Base-by-base conservation (phyloP, 129 eudicot genomes). In the Saposhnikovia divaricata region DNA sequence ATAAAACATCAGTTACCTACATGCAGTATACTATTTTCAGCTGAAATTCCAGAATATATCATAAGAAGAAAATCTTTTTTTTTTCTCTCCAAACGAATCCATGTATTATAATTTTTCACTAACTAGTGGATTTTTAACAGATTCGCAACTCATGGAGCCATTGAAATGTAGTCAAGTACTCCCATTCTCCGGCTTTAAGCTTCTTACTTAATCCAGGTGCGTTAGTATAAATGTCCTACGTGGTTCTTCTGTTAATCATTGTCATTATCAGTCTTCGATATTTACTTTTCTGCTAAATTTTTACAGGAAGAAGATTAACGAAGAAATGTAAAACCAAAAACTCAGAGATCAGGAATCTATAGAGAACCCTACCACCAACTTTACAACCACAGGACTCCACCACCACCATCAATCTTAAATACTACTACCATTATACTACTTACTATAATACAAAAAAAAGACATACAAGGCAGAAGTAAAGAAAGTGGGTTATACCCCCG, bases 121-220 rank as follows among this genome's bases (percentile, higher is more conserved):
- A 50, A 6, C 76, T 72, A 40, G 0, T 69, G 34, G 71, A 50
- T 31, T 37, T 72, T 51, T 28, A 80, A 43, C 80, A 90, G 91
- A 88, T 87, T 89, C 83, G 77, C 97, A 3, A 88, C 88, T 76
- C 97, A 90, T 51, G 97, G 91, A 74, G 89, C 97, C 86, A 88
- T 92, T 43, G 95, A 92, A 85, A 90, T 92, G 95, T 89, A 91
- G 91, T 25, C 69, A 23, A 23, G 66, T 7, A 57, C 31, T 44
- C 12, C 9, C 61, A 40, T 66, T 72, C 42, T 59, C 57, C n/a
- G 18, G 21, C 78, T 38, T 76, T 77, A 75, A 83, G 78, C 89
- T 79, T 88, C 88, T 80, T 83, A 72, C 80, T 53, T 71, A 83
- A 83, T 55, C 66, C 81, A 83, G 90, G 90, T 87, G 84, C 83